Base-by-base conservation (phyloP, 345 rosid genomes). In the Populus pruinosa region DNA sequence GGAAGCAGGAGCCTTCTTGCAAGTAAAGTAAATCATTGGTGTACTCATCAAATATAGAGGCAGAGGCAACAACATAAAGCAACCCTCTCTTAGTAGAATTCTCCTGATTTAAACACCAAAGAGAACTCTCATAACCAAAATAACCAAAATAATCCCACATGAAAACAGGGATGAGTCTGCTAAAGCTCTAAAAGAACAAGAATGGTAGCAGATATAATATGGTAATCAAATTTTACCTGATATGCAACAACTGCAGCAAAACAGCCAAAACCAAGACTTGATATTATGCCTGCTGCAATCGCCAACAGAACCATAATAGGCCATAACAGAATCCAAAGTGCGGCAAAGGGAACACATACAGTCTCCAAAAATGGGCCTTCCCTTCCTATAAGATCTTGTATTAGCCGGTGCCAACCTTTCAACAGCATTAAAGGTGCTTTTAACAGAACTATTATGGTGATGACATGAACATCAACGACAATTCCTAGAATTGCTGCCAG, bases 301-400 rank as follows among this genome's bases (percentile, higher is more conserved):
- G 74, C 80, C 13, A 76, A 49, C n/a, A 81, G 38, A 69, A 81
- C 80, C 69, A 72, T 73, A 14, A 43, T 41, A 23, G 83, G 83
- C 83, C 83, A 81, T 65, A 81, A 36, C 23, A 77, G 67, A 49
- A 81, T 77, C 74, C 31, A 76, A 23, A 81, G 44, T 4, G 77
- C 83, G 13, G 80, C 80, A 67, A 81, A 76, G 49, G 83, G 83
- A 76, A 81, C 77, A 59, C 83, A 81, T 31, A 72, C 80, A 47
- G 83, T 81, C 64, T 81, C 83, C 71, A 77, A n/a, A 66, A 81
- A 81, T 35, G 83, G 80, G 29, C 83, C 80, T 14, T 50, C 80
- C 44, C 80, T 66, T 65, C 83, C 83, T 0, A 77, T 47, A 67
- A 81, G 77, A 67, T 81, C 80, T 56, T 44, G 77, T 16, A 77